Evolutionary conservation across 495 filamentous ascomycete species (phyloP).

Genomic region (Penicillium ochrochloron): DNA sequence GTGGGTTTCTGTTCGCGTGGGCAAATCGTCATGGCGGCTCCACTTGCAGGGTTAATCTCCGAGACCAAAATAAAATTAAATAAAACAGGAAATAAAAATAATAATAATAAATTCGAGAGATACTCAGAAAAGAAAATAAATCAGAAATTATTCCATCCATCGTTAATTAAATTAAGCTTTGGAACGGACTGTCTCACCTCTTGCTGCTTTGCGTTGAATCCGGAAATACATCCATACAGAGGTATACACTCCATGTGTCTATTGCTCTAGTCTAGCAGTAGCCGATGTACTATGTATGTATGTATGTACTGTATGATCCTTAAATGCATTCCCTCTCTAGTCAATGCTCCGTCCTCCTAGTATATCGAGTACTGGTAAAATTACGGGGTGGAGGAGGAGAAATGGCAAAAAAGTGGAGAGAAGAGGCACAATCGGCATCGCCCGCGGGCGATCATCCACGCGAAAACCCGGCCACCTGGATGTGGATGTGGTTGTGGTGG

Average conservation of each 20-base stretch:
- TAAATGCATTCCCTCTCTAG: background rate
- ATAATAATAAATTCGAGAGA: background rate
- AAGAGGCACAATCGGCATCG: constrained; percentile 22
- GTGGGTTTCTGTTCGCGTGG: constrained; percentile 25
- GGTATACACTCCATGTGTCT: background rate
- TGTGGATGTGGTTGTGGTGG: background rate
- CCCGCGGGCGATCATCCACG: constrained; percentile 35
- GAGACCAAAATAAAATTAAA: constrained; percentile 19
- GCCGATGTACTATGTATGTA: background rate
- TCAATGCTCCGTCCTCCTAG: background rate
- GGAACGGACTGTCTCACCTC: constrained; percentile 40
- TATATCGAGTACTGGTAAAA: constrained; percentile 1
- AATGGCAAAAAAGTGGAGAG: constrained; percentile 13
- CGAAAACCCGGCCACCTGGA: constrained; percentile 21
- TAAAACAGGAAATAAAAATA: constrained; percentile 8
- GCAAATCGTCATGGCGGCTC: constrained; percentile 30
- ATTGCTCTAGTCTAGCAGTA: background rate
- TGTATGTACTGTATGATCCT: background rate
- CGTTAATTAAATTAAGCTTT: constrained; percentile 49
- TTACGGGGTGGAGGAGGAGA: constrained; percentile 3
- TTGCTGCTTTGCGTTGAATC: constrained; percentile 16
- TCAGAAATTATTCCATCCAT: background rate
- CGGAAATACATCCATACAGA: constrained; percentile 9
- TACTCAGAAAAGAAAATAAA: background rate
- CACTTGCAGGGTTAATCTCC: constrained; percentile 38